These are phyloP conservation scores for Alternaria gaisen DNA, from an alignment of 2,329 filamentous ascomycete genomes.

Conservation along the genomic window DNA sequence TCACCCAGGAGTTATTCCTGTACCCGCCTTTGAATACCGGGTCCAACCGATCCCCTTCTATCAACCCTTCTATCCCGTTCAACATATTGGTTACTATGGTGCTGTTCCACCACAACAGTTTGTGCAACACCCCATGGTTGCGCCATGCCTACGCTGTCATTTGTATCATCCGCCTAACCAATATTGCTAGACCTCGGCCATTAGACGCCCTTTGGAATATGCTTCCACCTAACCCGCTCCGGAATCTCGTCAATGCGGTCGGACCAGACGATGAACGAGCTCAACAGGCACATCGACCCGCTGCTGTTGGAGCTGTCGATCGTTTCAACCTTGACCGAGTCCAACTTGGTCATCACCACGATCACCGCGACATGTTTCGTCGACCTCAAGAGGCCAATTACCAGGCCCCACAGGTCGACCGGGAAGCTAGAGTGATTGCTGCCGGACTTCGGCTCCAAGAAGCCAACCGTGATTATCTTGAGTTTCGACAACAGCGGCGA, in stretches of 20 bases:
- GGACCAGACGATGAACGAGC: background rate
- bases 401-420: background rate
- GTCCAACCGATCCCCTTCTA: conserved; percentile 6
- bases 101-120: conserved; percentile 4
- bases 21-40: conserved; percentile 2
- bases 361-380: background rate
- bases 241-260: background rate
- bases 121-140: background rate
- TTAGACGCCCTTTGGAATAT: background rate
- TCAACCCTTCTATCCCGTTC: conserved; percentile 3
- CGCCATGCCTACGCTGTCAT: conserved; percentile 14
- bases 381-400: background rate
- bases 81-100: conserved; percentile 7
- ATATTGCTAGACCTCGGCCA: conserved; percentile 12
- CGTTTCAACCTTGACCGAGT: background rate
- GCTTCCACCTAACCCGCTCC: background rate
- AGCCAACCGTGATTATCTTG: background rate
- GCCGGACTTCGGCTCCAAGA: background rate
- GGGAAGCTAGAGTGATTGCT: background rate
- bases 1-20: background rate
- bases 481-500: background rate
- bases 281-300: background rate
- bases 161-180: conserved; percentile 20
- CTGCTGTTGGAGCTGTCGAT: background rate
- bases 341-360: background rate